A percentile compares a stretch with the other conserved stretches of the same genome.
These are phyloP conservation scores for Pseudogymnoascus sp. DNA, from an alignment of 2,329 filamentous ascomycete species.

Conservation along the genomic window DNA sequence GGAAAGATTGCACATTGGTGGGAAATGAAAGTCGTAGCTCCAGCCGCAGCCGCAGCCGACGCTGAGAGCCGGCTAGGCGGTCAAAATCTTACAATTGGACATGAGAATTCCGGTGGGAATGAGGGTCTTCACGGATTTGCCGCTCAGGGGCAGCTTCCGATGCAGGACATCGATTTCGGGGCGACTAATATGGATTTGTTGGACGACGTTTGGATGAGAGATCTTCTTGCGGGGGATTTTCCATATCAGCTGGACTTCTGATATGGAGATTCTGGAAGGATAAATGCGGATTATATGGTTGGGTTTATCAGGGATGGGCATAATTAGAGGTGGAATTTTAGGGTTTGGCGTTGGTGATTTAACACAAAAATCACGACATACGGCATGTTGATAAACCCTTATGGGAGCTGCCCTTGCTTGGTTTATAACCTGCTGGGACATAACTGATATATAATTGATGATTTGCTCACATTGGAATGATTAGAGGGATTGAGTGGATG, in stretches of 20 bases:
- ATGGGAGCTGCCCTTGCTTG: not conserved
- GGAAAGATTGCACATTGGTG: not conserved
- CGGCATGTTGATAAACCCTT: not conserved
- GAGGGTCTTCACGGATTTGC: not conserved
- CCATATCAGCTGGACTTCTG: conserved; percentile 2
- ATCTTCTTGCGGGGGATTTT: conserved; percentile 7
- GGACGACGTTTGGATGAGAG: conserved; percentile 4
- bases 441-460: not conserved
- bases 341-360: not conserved
- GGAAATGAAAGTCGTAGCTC: conserved; percentile 2
- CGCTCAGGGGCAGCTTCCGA: not conserved
- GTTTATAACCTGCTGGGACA: not conserved
- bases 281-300: not conserved
- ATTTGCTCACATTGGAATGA: not conserved
- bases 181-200: not conserved
- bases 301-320: not conserved
- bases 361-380: not conserved
- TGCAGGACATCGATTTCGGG: conserved; percentile 2
- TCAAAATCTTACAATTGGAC: not conserved
- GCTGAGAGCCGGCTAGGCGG: not conserved
- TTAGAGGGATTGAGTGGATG: not conserved
- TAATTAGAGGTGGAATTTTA: not conserved
- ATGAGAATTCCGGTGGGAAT: not conserved
- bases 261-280: not conserved
- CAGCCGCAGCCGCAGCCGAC: not conserved